Percentiles rank a stretch among this genome's conserved stretches.
phyloP scores from a whole-genome alignment of 306 rosid genomes.

The Dalbergia cochinchinensis region DNA sequence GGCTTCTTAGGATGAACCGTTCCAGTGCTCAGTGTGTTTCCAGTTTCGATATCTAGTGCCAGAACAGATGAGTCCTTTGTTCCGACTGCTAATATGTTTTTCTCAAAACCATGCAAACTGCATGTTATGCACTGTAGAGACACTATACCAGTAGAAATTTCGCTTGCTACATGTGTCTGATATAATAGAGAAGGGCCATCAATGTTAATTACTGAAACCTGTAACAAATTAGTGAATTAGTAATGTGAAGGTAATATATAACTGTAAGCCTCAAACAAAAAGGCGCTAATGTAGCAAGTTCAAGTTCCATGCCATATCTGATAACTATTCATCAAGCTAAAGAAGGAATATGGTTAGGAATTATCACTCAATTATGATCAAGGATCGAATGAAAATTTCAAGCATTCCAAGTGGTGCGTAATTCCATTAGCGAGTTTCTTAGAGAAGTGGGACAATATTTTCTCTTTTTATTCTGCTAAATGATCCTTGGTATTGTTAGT shows the following conservation, averaged over 20 bases:
- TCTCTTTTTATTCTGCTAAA: neutral
- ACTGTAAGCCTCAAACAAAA: neutral
- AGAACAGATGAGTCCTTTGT: conserved; percentile 83
- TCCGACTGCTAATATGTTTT: conserved; percentile 69
- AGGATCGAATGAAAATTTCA: neutral
- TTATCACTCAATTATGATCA: conserved; percentile 14
- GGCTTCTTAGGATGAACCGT: conserved; percentile 89
- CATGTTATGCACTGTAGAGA: conserved; percentile 75
- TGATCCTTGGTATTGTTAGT: neutral
- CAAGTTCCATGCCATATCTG: neutral
- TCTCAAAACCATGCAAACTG: conserved; percentile 78
- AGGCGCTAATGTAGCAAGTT: conserved; percentile 23
- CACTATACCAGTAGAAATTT: conserved; percentile 69
- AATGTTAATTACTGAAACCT: conserved; percentile 79
- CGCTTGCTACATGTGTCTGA: conserved; percentile 76
- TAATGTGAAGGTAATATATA: conserved; percentile 2
- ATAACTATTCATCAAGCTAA: conserved; percentile 11
- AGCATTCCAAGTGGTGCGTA: neutral
- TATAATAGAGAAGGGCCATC: conserved; percentile 73
- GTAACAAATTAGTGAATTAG: conserved; percentile 45
- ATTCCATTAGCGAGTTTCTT: conserved; percentile 22
- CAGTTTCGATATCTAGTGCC: conserved; percentile 79
- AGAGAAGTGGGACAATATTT: conserved; percentile 7
- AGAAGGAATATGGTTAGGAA: conserved; percentile 1
- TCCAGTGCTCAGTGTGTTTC: conserved; percentile 58